Evolutionary conservation across 805 yeast genomes (phyloP).

Genomic region (Nakazawaea populi): DNA sequence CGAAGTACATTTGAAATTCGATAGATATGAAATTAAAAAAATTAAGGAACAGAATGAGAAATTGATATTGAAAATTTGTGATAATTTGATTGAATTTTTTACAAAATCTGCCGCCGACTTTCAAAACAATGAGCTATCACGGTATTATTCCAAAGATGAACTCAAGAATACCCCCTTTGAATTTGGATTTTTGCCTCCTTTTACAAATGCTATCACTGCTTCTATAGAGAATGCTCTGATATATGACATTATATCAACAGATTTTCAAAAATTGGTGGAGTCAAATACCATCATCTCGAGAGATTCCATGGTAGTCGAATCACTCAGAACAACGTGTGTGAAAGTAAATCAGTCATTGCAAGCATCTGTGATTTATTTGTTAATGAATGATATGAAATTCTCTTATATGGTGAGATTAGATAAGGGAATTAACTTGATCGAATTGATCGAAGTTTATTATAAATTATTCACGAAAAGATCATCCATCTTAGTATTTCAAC

Average conservation of each 20-base stretch:
- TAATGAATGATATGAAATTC: constrained; percentile 46
- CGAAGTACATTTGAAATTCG: constrained; percentile 32
- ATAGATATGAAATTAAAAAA: constrained; percentile 34
- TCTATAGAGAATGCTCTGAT: constrained; percentile 50
- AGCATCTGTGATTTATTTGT: constrained; percentile 14
- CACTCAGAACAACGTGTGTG: constrained; percentile 1
- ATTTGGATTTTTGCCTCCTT: constrained; percentile 59
- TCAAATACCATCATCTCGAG: constrained; percentile 2
- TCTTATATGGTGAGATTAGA: constrained; percentile 26
- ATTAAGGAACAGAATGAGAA: constrained; percentile 26
- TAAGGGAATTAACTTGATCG: constrained; percentile 9
- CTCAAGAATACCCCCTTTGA: constrained; percentile 15
- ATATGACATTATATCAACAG: constrained; percentile 24
- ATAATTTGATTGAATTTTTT: constrained; percentile 21
- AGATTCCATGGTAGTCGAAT: neutral
- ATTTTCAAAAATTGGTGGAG: constrained; percentile 4
- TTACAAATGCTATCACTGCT: constrained; percentile 45
- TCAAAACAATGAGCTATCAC: constrained; percentile 22
- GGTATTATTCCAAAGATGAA: neutral
- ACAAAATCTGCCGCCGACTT: constrained; percentile 31
- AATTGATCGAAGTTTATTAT: constrained; percentile 8
- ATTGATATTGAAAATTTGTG: constrained; percentile 22
- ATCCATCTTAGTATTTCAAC: constrained; percentile 15
- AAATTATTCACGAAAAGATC: neutral
- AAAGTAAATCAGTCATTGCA: constrained; percentile 5